Base-by-base conservation (phyloP, 2,329 filamentous ascomycete genomes). In the Zymoseptoria brevis region DNA sequence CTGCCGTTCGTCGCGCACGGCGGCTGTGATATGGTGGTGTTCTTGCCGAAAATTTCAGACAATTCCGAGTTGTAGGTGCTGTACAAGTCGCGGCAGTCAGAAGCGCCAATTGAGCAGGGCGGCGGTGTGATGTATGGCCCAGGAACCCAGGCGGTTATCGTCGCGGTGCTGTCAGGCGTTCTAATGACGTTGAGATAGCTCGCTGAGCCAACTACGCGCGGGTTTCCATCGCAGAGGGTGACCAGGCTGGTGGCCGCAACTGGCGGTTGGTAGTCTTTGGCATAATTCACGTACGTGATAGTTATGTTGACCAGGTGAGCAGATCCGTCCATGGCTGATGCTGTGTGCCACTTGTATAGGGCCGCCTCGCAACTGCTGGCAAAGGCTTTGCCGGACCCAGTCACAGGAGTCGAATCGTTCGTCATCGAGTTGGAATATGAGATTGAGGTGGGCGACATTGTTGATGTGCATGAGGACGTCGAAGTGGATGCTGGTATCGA, bases 221-320 rank as follows among this genome's bases (percentile, higher is more conserved):
- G 62, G 41, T 64, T 58, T 9, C 66, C 66, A 61, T 68, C 66
- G 49, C 66, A 68, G 4, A 68, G 60, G 4, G 62, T 67, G 3
- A 57, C 62, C 19, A 58, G 16, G n/a, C 61, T 54, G 19, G 57
- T 55, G 13, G 58, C 61, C 8, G n/a, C 53, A 7, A 60, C 57
- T 11, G n/a, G 19, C 6, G 45, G 53, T 11, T 50, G 26, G 35
- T 45, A 52, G 16, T 35, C 26, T 9, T 41, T 45, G 51, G 51
- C 57, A 22, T 45, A 30, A 7, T 24, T 26, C 11, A 16, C 50
- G 54, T 45, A 51, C 30, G 35, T 50, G n/a, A 13, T 54, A 54
- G 26, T 51, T 45, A 56, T 24, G 53, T 29, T 53, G 41, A 29
- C 21, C 16, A 22, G 49, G 29, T 55, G 57, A 21, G 7, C 16